phyloP scores from a whole-genome alignment of 768 basidiomycete genomes.

The Fibroporia radiculosa region DNA sequence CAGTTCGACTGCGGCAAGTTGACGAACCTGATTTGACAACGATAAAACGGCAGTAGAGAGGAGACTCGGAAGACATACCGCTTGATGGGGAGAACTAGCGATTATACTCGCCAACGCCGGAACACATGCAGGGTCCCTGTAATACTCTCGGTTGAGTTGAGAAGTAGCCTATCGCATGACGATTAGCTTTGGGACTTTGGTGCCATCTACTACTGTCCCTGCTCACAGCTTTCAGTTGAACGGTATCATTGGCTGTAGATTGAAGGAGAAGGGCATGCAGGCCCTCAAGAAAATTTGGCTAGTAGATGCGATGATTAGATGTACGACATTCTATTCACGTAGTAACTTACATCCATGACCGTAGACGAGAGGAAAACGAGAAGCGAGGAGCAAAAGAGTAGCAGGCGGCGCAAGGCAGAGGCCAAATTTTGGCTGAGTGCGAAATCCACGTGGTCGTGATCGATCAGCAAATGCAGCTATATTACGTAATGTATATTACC shows the following conservation, averaged over 20 bases:
- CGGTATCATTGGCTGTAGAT: conserved; percentile 83
- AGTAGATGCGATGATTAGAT: conserved; percentile 6
- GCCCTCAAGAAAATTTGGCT: conserved; percentile 71
- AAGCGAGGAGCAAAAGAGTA: neutral
- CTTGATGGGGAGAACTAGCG: conserved; percentile 73
- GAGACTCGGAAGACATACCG: conserved; percentile 46
- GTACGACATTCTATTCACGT: neutral
- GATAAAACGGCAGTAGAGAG: neutral
- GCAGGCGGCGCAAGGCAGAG: neutral
- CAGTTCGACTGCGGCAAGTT: conserved; percentile 94
- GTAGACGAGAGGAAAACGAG: no score
- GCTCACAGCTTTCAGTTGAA: conserved; percentile 80
- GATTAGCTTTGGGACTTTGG: neutral
- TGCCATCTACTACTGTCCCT: conserved; percentile 1
- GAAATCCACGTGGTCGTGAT: no score
- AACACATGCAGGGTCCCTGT: conserved; percentile 87
- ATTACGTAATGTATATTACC: no score
- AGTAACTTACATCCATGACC: conserved; percentile 10
- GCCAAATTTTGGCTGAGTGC: no score
- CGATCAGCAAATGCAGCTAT: no score
- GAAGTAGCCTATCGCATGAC: conserved; percentile 66
- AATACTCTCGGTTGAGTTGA: conserved; percentile 85
- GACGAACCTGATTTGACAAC: conserved; percentile 61
- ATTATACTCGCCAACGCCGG: conserved; percentile 84
- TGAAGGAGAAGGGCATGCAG: conserved; percentile 83